Percentiles rank a stretch among this genome's conserved stretches.
These are phyloP conservation scores for Xylariaceae sp. DNA, from an alignment of 2,329 filamentous ascomycete species.

Conservation along the genomic window DNA sequence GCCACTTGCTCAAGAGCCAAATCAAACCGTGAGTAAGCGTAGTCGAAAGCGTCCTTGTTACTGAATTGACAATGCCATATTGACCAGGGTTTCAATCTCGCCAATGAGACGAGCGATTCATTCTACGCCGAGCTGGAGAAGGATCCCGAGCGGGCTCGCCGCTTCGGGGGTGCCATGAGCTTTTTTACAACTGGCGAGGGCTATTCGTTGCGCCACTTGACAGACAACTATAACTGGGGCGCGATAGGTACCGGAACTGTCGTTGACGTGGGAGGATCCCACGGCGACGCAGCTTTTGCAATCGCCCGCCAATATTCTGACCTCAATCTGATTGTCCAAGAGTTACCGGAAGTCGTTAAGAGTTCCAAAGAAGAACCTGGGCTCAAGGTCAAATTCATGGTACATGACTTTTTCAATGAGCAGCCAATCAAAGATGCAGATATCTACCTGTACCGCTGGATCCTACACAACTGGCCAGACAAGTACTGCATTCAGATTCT, in stretches of 20 bases:
- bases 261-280: constrained; percentile 34
- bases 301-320: constrained; percentile 34
- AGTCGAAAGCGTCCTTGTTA: neutral
- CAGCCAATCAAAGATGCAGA: constrained; percentile 41
- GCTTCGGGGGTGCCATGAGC: constrained; percentile 21
- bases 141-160: constrained; percentile 18
- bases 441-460: constrained; percentile 52
- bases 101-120: constrained; percentile 14
- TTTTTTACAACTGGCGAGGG: constrained; percentile 1
- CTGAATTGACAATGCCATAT: neutral
- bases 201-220: constrained; percentile 4
- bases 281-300: constrained; percentile 36
- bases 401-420: constrained; percentile 33
- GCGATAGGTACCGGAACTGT: constrained; percentile 12
- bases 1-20: constrained; percentile 45
- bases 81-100: neutral
- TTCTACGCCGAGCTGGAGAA: constrained; percentile 14
- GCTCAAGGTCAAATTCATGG: constrained; percentile 7
- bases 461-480: constrained; percentile 56
- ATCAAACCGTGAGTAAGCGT: constrained; percentile 42
- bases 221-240: constrained; percentile 12
- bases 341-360: constrained; percentile 14
- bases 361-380: neutral
- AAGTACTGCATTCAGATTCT: constrained; percentile 43
- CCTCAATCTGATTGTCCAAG: constrained; percentile 22